These are phyloP conservation scores for Pseudodiploospora longispora DNA, from an alignment of 2,329 filamentous ascomycete species.

Conservation along the genomic window DNA sequence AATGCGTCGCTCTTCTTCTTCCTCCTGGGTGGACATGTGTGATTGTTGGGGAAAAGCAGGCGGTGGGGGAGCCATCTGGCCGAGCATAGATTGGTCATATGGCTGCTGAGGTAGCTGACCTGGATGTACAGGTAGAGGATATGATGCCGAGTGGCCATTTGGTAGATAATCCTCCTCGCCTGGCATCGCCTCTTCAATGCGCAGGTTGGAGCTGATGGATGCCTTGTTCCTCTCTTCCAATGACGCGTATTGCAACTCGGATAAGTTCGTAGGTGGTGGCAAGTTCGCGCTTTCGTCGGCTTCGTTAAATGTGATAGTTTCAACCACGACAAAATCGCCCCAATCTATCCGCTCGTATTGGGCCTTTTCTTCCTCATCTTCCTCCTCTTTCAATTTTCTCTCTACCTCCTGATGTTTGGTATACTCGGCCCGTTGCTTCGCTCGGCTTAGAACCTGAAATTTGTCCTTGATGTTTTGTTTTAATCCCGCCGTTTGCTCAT, in stretches of 20 bases:
- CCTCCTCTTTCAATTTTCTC: constrained; percentile 81
- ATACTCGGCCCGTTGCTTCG: constrained; percentile 82
- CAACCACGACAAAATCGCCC: constrained; percentile 94
- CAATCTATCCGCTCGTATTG: constrained; percentile 86
- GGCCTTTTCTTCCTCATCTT: constrained; percentile 70
- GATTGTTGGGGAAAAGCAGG: constrained; percentile 22
- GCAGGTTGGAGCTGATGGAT: constrained; percentile 70
- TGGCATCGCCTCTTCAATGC: constrained; percentile 93
- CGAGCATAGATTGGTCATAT: constrained; percentile 4
- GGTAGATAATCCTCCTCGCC: constrained; percentile 55
- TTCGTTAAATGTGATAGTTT: constrained; percentile 88
- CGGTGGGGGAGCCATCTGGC: constrained; percentile 31
- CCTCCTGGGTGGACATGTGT: constrained; percentile 39
- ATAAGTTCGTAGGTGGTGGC: constrained; percentile 79
- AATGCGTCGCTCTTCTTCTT: constrained; percentile 56
- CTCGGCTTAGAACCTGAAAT: constrained; percentile 69
- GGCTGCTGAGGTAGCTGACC: constrained; percentile 24
- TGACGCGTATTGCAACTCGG: constrained; percentile 87
- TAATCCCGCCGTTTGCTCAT: constrained; percentile 64
- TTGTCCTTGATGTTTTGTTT: constrained; percentile 70
- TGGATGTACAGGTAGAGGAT: constrained; percentile 38
- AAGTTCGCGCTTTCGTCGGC: constrained; percentile 79
- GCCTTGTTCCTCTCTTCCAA: constrained; percentile 91
- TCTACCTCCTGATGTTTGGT: constrained; percentile 75
- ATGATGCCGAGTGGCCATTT: constrained; percentile 38